phyloP scores from a whole-genome alignment of 768 basidiomycete species.

The Xerocomellus amylosporus region DNA sequence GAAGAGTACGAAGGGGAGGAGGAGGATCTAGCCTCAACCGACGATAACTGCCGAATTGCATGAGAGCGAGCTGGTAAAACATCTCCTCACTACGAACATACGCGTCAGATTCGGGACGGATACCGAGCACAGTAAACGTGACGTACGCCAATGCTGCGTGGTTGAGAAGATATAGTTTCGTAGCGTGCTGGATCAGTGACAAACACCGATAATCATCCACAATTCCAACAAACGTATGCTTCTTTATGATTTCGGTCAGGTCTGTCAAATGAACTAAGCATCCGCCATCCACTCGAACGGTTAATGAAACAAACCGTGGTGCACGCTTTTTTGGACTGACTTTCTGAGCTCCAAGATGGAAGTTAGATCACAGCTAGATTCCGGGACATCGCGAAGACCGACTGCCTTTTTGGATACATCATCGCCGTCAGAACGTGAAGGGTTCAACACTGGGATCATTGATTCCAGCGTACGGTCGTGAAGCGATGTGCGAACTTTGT shows the following conservation, averaged over 20 bases:
- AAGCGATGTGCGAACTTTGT: conserved; percentile 89
- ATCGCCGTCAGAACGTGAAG: conserved; percentile 40
- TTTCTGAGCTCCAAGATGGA: conserved; percentile 70
- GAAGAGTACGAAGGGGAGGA: conserved; percentile 63
- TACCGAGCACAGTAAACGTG: background rate
- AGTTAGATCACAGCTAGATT: conserved; percentile 73
- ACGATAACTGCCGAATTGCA: conserved; percentile 85
- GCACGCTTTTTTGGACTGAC: conserved; percentile 55
- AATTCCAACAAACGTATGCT: conserved; percentile 91
- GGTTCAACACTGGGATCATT: conserved; percentile 77
- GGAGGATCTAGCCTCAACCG: conserved; percentile 80
- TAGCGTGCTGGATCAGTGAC: conserved; percentile 83
- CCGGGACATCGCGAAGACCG: conserved; percentile 55
- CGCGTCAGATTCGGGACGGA: background rate
- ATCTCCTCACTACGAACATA: conserved; percentile 69
- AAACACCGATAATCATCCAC: conserved; percentile 73
- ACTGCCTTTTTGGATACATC: conserved; percentile 15
- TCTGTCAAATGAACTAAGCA: conserved; percentile 42
- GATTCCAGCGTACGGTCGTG: conserved; percentile 91
- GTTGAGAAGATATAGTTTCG: conserved; percentile 87
- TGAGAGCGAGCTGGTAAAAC: conserved; percentile 89
- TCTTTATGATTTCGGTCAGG: conserved; percentile 76
- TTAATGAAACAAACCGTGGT: conserved; percentile 54
- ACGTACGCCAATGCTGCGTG: conserved; percentile 81
- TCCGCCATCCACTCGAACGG: background rate